Evolutionary conservation across 805 yeast species (phyloP).

Genomic region (Pichia kluyveri): DNA sequence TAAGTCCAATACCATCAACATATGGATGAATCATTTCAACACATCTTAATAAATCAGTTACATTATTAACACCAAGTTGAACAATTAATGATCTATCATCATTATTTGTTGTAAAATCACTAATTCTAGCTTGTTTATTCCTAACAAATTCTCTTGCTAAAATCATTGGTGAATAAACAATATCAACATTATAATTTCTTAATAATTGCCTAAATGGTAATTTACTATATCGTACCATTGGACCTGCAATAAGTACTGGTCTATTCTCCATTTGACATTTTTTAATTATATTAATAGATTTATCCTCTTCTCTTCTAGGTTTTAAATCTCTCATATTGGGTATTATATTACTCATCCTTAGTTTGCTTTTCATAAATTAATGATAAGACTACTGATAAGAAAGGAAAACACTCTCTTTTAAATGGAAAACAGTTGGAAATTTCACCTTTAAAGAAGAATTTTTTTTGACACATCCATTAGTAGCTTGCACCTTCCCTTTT

Average conservation of each 20-base stretch:
- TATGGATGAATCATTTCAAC: slow-evolving; percentile 85
- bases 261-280: slow-evolving; percentile 38
- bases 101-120: slow-evolving; percentile 78
- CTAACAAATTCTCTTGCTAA: slow-evolving; percentile 91
- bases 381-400: too few species aligned
- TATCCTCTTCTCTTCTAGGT: slow-evolving; percentile 34
- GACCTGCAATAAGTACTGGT: slow-evolving; percentile 71
- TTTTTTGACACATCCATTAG: too few species aligned
- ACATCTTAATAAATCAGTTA: slow-evolving; percentile 69
- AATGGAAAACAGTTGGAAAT: too few species aligned
- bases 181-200: slow-evolving; percentile 64
- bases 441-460: too few species aligned
- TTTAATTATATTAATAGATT: slow-evolving; percentile 44
- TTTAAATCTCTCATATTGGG: slow-evolving; percentile 14
- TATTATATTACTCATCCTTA: too few species aligned
- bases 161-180: slow-evolving; percentile 94
- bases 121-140: slow-evolving; percentile 65
- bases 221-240: slow-evolving; percentile 96
- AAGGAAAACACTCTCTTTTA: too few species aligned
- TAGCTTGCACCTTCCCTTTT: background rate
- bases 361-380: too few species aligned
- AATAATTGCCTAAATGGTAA: slow-evolving; percentile 81
- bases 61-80: slow-evolving; percentile 86
- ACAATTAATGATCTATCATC: slow-evolving; percentile 67
- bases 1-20: slow-evolving; percentile 89